Evolutionary conservation across 441 rosid genomes (phyloP), one percentile per base, ranked within the genome.

Genomic region (Pelargonium australe): DNA sequence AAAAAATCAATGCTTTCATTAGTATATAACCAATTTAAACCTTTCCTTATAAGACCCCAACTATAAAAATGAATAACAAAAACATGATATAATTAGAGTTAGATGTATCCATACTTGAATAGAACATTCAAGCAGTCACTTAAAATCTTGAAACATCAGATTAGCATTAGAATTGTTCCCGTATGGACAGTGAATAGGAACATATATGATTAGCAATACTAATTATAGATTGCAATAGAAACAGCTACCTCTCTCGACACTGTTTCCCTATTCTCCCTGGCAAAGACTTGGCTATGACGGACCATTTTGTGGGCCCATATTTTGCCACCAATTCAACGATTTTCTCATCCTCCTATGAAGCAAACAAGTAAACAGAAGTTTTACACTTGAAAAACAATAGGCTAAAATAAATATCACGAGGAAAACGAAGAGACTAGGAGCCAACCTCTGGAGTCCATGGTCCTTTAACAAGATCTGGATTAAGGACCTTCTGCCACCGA

Each of bases 261-360:
- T 96, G 99, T 81, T 96, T 96, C 77, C 99, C 99, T 71, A 96
- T 96, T 49, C 98, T 96, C 74, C 98, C 99, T 49, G 94, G 83
- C 79, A 96, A 85, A 78, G 90, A 87, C 81, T 85, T 89, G 16
- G 99, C 87, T 68, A 96, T 96, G 65, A 79, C 82, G 79, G 98
- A 89, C 98, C 98, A 96, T 76, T 91, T 96, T 49, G 96, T 81
- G 71, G 99, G 94, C 53, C 99, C 98, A 68, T 84, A 84, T 79
- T 41, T 85, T 74, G 75, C 60, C 25, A 96, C 99, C 70, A 96
- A 81, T 74, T 86, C 92, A 73, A 82, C 70, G 44, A 96, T 96
- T 78, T 83, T 88, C 16, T 91, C 91, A 80, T 96, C 99, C 86
- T 96, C 99, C 99, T 96, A 69, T 69, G 70, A 71, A 71, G 31